Evolutionary conservation across 1,139 yeast species (phyloP), one percentile per base, ranked within the genome.

Genomic region (Yamadazyma conglobata): DNA sequence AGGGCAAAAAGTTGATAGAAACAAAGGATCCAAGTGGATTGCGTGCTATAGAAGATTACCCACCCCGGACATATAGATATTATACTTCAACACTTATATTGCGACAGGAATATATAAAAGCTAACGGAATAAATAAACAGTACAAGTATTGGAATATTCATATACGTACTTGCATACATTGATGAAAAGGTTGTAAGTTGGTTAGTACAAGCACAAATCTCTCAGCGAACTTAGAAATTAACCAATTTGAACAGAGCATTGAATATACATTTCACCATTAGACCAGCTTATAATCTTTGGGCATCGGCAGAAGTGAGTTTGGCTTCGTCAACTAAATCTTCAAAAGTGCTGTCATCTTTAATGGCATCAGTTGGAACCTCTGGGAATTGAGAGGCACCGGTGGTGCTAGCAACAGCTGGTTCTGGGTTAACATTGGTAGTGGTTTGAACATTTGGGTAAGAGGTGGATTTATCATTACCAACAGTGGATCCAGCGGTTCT

Each of bases 1-100:
- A 59, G 98, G 98, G 34, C 91, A 91, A 60, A 93, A 93, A 59
- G 99, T 91, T 25, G 79, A 79, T 30, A 74, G 98, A 51, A 93
- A 91, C 54, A 73, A 80, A 27, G 99, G 98, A 18, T 68, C 66
- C 40, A 91, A 91, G 56, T 91, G 72, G 60, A 73, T 88, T 23
- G 97, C 97, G 14, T 91, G 97, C 54, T 91, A 79, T 58, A 75
- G 69, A 53, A 74, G 98, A 52, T 53, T 81, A 33, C 79, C 87
- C 31, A 70, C 70, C 33, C 87, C 86, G 2, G 60, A 52, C 11
- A 37, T 42, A 38, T 39, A 35, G 27, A 15, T 23, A 7, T 8
- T 16, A 16, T 24, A 24, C 16, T 16, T 10, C 14, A 5, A 9
- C 11, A 23, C n/a, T n/a, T n/a, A n/a, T n/a, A n/a, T n/a, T n/a